Evolutionary conservation across 371 early-diverging fungal genomes (phyloP), one percentile per base, ranked within the genome.

Genomic region (Basidiobolus meristosporus): DNA sequence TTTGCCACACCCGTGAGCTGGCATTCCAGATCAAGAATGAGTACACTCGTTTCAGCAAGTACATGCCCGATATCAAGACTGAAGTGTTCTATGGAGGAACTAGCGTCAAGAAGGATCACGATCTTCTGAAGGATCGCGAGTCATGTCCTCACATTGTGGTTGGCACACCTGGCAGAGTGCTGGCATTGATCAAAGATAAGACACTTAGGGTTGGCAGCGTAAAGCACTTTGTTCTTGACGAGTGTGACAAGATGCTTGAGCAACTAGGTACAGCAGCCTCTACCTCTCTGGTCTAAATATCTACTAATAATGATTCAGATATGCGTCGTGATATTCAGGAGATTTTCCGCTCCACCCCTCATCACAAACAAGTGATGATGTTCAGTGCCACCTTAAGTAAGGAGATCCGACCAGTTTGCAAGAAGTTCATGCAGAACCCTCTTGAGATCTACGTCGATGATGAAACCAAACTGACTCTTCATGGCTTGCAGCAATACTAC

Each of bases 361-460:
- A 87, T 55, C 74, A 82, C 59, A 97, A 97, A 70, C 98, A 97
- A 61, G 90, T 90, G 31, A 87, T 97, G 83, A 93, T 97, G 95
- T 97, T 90, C 62, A 77, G 80, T 31, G 98, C 98, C 15, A 97
- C 98, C 15, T 60, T 97, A 41, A 73, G 74, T 65, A 82, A 87
- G 63, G 93, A 89, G 35, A 82, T 87, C 52, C 77, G 90, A 20
- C 77, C 78, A 2, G 71, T 91, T 20, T 91, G 90, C 77, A 88
- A 83, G 50, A 86, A 85, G 63, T 96, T 96, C 52, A 91, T 96
- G 95, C 82, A 86, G 50, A 82, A 85, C n/a, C 96, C 98, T 9
- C 73, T 92, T 18, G 95, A 96, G 54, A 90, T 99, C 50, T 93
- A 82, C 50, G 89, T 98, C 31, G 98, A 98, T 53, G 92, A 96